These are phyloP conservation scores for Sclerotinia sclerotiorum DNA, from an alignment of 2,329 filamentous ascomycete species.

Conservation along the genomic window DNA sequence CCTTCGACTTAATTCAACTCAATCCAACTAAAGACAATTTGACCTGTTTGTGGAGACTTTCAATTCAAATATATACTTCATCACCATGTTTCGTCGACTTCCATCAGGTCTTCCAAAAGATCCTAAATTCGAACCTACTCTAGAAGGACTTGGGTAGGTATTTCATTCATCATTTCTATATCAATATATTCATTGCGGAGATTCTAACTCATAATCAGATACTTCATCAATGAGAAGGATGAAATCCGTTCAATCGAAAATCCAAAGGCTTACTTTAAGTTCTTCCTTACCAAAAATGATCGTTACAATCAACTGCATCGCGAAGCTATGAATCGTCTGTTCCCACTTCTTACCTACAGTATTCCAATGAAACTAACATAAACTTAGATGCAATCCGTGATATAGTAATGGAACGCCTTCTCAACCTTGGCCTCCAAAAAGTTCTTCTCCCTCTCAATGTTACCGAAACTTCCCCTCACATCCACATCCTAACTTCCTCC, in stretches of 20 bases:
- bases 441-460: constrained; percentile 61
- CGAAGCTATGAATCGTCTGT: constrained; percentile 69
- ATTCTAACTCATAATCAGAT: constrained; percentile 41
- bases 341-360: neutral
- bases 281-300: constrained; percentile 69
- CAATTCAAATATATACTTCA: neutral
- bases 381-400: constrained; percentile 59
- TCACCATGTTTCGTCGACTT: constrained; percentile 73
- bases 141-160: constrained; percentile 65
- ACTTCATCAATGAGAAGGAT: constrained; percentile 74
- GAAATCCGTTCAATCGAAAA: constrained; percentile 70
- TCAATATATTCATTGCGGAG: constrained; percentile 14
- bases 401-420: constrained; percentile 63
- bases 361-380: neutral
- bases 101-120: constrained; percentile 70
- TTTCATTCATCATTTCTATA: constrained; percentile 42
- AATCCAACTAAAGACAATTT: neutral
- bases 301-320: constrained; percentile 75
- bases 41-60: neutral
- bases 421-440: constrained; percentile 57
- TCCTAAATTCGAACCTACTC: constrained; percentile 60
- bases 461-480: constrained; percentile 52
- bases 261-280: constrained; percentile 71
- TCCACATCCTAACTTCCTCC: constrained; percentile 66
- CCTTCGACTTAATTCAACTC: neutral